Percentiles rank a stretch among this genome's conserved stretches.
These are phyloP conservation scores for Glebionis coronaria DNA, from an alignment of 129 eudicot genomes.

Conservation along the genomic window DNA sequence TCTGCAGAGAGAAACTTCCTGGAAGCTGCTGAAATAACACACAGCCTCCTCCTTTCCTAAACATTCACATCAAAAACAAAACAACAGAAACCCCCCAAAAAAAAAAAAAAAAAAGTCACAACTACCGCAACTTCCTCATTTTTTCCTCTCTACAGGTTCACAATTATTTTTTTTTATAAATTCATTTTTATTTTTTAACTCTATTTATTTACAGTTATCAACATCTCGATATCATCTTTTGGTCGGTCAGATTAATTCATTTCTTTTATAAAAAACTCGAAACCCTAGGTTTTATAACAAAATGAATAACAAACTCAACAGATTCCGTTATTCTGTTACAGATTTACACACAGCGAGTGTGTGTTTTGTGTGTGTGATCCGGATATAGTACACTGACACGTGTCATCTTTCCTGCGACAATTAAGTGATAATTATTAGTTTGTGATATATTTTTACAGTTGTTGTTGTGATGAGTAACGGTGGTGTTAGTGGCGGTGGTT, in stretches of 20 bases:
- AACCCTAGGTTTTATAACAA: conserved; percentile 15
- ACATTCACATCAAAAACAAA: conserved; percentile 3
- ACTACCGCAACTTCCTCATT: neutral
- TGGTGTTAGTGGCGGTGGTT: conserved; percentile 33
- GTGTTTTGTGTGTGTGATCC: conserved; percentile 3
- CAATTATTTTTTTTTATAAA: too few species aligned
- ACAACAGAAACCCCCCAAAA: conserved; percentile 13
- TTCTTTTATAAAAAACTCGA: neutral
- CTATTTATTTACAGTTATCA: too few species aligned
- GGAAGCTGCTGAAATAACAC: conserved; percentile 4
- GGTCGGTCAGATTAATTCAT: conserved; percentile 17
- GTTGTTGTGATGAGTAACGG: neutral
- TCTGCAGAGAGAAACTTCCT: conserved; percentile 22
- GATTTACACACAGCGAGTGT: neutral
- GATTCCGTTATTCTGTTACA: too few species aligned
- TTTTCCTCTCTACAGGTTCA: too few species aligned
- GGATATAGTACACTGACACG: conserved; percentile 21
- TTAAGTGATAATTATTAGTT: conserved; percentile 20
- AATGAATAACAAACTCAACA: too few species aligned
- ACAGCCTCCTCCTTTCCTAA: too few species aligned
- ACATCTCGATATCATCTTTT: neutral
- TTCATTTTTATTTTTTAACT: too few species aligned
- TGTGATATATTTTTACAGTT: conserved; percentile 6
- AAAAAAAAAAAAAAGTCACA: too few species aligned
- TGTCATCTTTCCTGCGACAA: conserved; percentile 96